Evolutionary conservation across 2,329 filamentous ascomycete species (phyloP), one percentile per base, ranked within the genome.

Genomic region (Pseudogymnoascus sp.): DNA sequence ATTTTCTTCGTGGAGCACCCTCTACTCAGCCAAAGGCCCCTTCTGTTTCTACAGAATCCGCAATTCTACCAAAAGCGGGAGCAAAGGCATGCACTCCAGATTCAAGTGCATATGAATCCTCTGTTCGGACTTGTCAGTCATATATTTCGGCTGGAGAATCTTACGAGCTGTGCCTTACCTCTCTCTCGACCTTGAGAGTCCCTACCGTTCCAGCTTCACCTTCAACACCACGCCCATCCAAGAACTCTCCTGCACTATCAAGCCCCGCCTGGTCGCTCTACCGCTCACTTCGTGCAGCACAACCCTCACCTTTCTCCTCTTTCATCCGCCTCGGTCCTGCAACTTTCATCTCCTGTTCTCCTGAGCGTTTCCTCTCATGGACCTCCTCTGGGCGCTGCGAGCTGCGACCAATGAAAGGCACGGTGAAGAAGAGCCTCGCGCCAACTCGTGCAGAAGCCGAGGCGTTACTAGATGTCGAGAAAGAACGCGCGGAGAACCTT

Each of bases 381-480:
- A 78, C 66, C 18, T 80, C 39, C 77, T 74, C 73, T 1, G 86
- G 87, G 0, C 74, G 77, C 41, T 90, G 87, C 71, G 85, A 88
- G 64, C 94, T 97, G 81, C 86, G 92, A 6, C 93, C 93, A 0
- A 97, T 97, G 85, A 97, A 97, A 77, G 93, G 93, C 57, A 97
- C 93, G 0, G 91, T 97, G n/a, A 86, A 86, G 67, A 96, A 96
- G 68, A 83, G 82, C 0, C 77, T 79, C 0, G 79, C 78, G 1
- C 72, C 87, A 37, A 94, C 88, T 0, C 78, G 88, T n/a, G 82
- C 80, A 4, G 82, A 89, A 68, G 92, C 93, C 0, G 85, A 87
- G 63, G 76, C 77, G 28, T 83, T 95, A 38, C 82, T 97, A 12
- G 84, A 87, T 62, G 82, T 90, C 0, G 87, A 89, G 20, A 97